Conservation (phyloP, 805 yeast species). For the Schwanniomyces sp. region DNA sequence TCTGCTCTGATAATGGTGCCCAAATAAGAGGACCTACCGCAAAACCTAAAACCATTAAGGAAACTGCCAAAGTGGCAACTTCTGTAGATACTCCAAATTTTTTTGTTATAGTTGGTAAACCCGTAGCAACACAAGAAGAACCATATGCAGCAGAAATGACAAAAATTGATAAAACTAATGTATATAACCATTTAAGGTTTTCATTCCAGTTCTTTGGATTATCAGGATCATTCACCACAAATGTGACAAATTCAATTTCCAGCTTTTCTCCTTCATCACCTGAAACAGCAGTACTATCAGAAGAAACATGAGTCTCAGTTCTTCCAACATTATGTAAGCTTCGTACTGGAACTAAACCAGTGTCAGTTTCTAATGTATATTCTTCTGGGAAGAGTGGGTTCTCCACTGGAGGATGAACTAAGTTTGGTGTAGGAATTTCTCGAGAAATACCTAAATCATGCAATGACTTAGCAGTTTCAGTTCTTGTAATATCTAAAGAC, state of each 20-base stretch:
- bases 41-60: slow-evolving; percentile 88
- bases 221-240: slow-evolving; percentile 74
- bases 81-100: slow-evolving; percentile 70
- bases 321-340: slow-evolving; percentile 72
- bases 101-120: slow-evolving; percentile 64
- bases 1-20: slow-evolving; percentile 86
- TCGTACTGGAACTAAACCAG: slow-evolving; percentile 82
- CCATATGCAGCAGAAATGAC: slow-evolving; percentile 94
- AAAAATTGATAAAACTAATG: slow-evolving; percentile 63
- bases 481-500: slow-evolving; percentile 45
- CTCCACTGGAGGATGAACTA: slow-evolving; percentile 44
- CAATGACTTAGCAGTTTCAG: slow-evolving; percentile 75
- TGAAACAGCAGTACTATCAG: slow-evolving; percentile 8
- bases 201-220: slow-evolving; percentile 87
- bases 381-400: slow-evolving; percentile 90
- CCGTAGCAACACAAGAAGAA: slow-evolving; percentile 88
- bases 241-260: slow-evolving; percentile 83
- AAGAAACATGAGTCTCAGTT: slow-evolving; percentile 14
- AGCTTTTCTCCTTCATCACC: slow-evolving; percentile 41
- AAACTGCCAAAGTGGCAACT: slow-evolving; percentile 77
- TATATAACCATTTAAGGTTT: slow-evolving; percentile 59
- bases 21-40: slow-evolving; percentile 84
- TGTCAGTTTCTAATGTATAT: slow-evolving; percentile 80
- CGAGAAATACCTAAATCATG: slow-evolving; percentile 60
- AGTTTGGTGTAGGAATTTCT: slow-evolving; percentile 54